These are phyloP conservation scores for Pseudogymnoascus sp. DNA, from an alignment of 2,329 filamentous ascomycete species.

Conservation along the genomic window DNA sequence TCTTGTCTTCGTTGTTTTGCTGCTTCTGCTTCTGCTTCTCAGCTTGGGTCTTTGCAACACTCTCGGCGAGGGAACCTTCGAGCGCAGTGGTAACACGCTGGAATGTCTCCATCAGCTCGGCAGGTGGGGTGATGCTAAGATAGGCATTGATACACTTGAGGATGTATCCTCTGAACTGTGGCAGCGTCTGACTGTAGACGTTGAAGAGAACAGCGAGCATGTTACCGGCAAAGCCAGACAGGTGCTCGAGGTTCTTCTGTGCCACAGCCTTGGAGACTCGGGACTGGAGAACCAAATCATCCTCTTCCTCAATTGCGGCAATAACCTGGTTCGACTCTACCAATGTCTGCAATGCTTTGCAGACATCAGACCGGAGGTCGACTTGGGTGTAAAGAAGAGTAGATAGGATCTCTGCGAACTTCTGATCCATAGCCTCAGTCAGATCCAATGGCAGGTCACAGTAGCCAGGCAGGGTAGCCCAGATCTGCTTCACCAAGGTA, in stretches of 20 bases:
- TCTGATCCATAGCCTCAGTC: constrained; percentile 69
- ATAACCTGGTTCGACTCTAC: constrained; percentile 90
- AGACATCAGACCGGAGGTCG: constrained; percentile 79
- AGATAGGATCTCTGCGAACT: constrained; percentile 82
- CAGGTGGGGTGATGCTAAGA: constrained; percentile 73
- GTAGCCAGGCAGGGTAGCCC: constrained; percentile 89
- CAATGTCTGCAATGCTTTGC: constrained; percentile 75
- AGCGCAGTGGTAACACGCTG: constrained; percentile 80
- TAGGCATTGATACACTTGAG: constrained; percentile 93
- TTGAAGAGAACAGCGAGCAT: constrained; percentile 97
- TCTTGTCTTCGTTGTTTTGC: constrained; percentile 53
- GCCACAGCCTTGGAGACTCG: constrained; percentile 71
- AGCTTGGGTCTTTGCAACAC: constrained; percentile 55
- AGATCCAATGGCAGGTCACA: constrained; percentile 86
- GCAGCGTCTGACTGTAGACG: constrained; percentile 93
- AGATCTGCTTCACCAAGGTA: constrained; percentile 90
- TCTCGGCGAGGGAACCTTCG: constrained; percentile 58
- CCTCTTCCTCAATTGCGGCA: constrained; percentile 57
- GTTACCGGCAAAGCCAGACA: constrained; percentile 75
- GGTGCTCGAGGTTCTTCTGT: constrained; percentile 71
- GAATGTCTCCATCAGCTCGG: constrained; percentile 83
- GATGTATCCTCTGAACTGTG: constrained; percentile 84
- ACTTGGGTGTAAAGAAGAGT: constrained; percentile 91
- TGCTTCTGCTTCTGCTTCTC: constrained; percentile 57
- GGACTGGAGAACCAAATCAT: constrained; percentile 67